These are phyloP conservation scores for Mycena metata DNA, from an alignment of 768 basidiomycete species.

Conservation along the genomic window DNA sequence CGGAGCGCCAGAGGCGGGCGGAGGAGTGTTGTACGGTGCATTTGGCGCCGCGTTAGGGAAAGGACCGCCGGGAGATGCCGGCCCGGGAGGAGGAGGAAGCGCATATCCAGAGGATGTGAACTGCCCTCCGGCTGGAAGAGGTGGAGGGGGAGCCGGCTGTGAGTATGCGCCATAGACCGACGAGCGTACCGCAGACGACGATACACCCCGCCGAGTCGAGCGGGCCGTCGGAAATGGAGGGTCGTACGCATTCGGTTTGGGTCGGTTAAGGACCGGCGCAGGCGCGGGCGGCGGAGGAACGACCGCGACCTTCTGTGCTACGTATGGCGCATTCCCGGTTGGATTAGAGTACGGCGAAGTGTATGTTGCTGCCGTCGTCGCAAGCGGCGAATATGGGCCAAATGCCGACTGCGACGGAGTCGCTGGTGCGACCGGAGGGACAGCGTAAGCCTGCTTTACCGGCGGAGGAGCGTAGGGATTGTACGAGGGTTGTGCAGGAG, in stretches of 20 bases:
- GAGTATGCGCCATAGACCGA: conserved; percentile 41
- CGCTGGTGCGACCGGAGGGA: conserved; percentile 35
- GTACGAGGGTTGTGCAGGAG: conserved; percentile 39
- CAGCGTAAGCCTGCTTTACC: conserved; percentile 42
- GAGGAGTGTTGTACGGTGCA: conserved; percentile 9
- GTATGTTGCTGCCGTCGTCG: conserved; percentile 42
- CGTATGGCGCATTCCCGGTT: conserved; percentile 37
- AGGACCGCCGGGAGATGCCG: neutral
- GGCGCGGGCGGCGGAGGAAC: conserved; percentile 53
- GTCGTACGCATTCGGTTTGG: conserved; percentile 82
- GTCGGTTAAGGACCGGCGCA: conserved; percentile 65
- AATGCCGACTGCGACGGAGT: conserved; percentile 35
- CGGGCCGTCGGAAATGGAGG: conserved; percentile 75
- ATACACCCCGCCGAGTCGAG: conserved; percentile 49
- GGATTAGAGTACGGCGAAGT: conserved; percentile 42
- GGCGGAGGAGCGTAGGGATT: conserved; percentile 54
- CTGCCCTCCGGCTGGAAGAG: conserved; percentile 21
- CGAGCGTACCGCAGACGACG: conserved; percentile 44
- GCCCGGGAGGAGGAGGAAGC: conserved; percentile 30
- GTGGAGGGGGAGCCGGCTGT: conserved; percentile 35
- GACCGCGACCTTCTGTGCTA: conserved; percentile 40
- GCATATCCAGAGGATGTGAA: conserved; percentile 35
- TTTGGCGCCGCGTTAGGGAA: neutral
- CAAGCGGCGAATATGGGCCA: conserved; percentile 37
- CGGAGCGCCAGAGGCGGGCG: conserved; percentile 3